These are phyloP conservation scores for Debaryomyces udenii DNA, from an alignment of 1,139 yeast genomes.

Conservation along the genomic window DNA sequence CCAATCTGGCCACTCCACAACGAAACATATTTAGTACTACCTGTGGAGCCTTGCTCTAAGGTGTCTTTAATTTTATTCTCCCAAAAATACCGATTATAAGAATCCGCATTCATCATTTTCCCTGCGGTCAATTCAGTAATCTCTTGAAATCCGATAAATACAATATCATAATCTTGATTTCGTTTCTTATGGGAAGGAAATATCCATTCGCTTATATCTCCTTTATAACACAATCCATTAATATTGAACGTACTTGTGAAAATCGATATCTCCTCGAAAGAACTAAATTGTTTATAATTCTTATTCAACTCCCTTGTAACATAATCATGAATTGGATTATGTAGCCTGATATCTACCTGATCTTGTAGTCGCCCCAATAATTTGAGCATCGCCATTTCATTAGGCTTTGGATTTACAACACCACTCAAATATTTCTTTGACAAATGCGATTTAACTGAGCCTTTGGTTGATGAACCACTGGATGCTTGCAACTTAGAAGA, in stretches of 20 bases:
- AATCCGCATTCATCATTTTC: constrained; percentile 82
- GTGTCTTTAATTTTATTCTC: constrained; percentile 64
- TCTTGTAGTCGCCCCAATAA: constrained; percentile 52
- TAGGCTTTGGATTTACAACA: constrained; percentile 45
- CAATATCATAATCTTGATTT: constrained; percentile 56
- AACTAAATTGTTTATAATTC: constrained; percentile 51
- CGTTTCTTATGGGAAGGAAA: constrained; percentile 41
- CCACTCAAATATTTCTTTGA: constrained; percentile 50
- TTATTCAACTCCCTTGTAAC: constrained; percentile 58
- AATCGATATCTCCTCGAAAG: constrained; percentile 52
- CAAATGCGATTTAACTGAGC: constrained; percentile 47
- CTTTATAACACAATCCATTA: constrained; percentile 59
- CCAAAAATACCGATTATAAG: constrained; percentile 75
- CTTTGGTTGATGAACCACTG: constrained; percentile 35
- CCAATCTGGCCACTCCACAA: constrained; percentile 91
- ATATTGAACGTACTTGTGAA: constrained; percentile 74
- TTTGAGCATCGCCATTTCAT: constrained; percentile 50
- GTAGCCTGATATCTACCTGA: constrained; percentile 50
- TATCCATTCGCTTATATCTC: constrained; percentile 59
- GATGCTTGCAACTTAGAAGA: constrained; percentile 36
- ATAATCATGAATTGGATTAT: constrained; percentile 74
- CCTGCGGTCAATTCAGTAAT: constrained; percentile 90
- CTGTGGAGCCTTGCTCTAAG: constrained; percentile 45
- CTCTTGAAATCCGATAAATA: constrained; percentile 87
- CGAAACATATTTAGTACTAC: constrained; percentile 58